These are phyloP conservation scores for Yarrowia sp. DNA, from an alignment of 805 yeast genomes.

Conservation along the genomic window DNA sequence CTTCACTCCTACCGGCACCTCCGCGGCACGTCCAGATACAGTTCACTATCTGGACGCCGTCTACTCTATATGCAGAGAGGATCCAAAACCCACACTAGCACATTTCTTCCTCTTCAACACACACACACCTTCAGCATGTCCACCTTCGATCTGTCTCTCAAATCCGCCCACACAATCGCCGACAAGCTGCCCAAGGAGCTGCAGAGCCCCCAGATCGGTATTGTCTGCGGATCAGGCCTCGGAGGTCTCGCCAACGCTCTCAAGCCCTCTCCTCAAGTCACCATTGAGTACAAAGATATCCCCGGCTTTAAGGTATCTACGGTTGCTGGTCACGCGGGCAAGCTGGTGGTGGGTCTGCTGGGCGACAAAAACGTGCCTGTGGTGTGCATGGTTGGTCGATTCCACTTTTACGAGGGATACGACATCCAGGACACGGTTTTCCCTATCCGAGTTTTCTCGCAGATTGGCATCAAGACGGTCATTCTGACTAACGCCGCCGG, in stretches of 20 bases:
- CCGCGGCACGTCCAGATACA: constrained; percentile 4
- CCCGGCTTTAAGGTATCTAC: constrained; percentile 83
- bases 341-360: constrained; percentile 72
- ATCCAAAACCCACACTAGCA: constrained; percentile 2
- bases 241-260: constrained; percentile 74
- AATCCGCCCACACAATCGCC: constrained; percentile 30
- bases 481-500: constrained; percentile 94
- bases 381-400: constrained; percentile 88
- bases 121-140: not conserved
- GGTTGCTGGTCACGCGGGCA: constrained; percentile 88
- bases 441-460: constrained; percentile 74
- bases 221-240: constrained; percentile 93
- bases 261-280: constrained; percentile 41
- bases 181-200: constrained; percentile 31
- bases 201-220: constrained; percentile 59
- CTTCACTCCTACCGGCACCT: not conserved
- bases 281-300: constrained; percentile 61
- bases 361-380: constrained; percentile 72
- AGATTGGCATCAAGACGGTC: constrained; percentile 58
- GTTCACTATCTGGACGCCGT: constrained; percentile 14
- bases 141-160: constrained; percentile 15
- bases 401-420: constrained; percentile 83
- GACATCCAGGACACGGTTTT: constrained; percentile 76
- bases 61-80: constrained; percentile 6
- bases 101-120: not conserved